These are phyloP conservation scores for Lepiota brunneoincarnata DNA, from an alignment of 768 basidiomycete species.

Conservation along the genomic window DNA sequence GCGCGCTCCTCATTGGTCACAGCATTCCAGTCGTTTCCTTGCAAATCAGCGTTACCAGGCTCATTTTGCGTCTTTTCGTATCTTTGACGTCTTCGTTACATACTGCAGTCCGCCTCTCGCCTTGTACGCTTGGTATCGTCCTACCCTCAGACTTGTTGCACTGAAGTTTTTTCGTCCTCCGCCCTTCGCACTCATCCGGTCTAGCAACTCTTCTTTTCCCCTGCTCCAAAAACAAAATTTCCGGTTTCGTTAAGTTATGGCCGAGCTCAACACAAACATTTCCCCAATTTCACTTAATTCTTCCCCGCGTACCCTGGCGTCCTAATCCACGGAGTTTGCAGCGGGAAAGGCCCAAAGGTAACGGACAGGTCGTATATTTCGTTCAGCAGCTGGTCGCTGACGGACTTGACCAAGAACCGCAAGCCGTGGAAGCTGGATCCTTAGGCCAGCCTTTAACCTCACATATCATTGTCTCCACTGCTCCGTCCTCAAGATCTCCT, in stretches of 20 bases:
- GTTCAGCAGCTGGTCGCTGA: too few relatives aligned
- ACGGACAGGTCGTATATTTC: too few relatives aligned
- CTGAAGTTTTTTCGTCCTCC: not conserved
- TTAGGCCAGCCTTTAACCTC: too few relatives aligned
- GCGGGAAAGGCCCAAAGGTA: too few relatives aligned
- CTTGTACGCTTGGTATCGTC: not conserved
- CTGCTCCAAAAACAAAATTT: not conserved
- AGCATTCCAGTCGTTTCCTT: not conserved
- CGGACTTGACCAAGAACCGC: not conserved
- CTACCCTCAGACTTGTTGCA: not conserved
- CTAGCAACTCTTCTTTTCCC: not conserved
- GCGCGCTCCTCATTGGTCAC: not conserved
- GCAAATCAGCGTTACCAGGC: slow-evolving; percentile 8
- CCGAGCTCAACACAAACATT: not conserved
- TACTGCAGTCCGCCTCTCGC: not conserved
- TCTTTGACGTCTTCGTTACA: slow-evolving; percentile 5
- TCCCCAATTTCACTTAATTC: not conserved
- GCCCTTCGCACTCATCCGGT: not conserved
- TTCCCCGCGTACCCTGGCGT: not conserved
- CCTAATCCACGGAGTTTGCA: not conserved
- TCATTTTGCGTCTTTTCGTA: not conserved
- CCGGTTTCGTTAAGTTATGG: slow-evolving; percentile 1
- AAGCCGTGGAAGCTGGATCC: too few relatives aligned
- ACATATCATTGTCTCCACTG: too few relatives aligned
- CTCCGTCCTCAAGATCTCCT: not conserved